phyloP scores from a whole-genome alignment of 176 grass and related monocot genomes.

The Ananas comosus region DNA sequence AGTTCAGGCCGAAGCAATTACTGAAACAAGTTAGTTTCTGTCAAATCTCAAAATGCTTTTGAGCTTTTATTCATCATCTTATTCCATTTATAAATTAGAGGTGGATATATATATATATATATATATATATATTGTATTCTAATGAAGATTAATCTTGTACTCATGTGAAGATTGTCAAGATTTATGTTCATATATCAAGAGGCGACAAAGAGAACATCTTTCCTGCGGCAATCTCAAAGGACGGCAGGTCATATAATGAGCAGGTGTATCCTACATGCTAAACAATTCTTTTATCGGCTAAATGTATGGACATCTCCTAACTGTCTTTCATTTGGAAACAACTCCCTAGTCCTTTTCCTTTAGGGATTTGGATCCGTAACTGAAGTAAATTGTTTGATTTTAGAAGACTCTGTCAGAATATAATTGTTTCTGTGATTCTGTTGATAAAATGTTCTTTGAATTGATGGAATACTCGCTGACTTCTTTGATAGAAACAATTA shows the following conservation, averaged over 20 bases:
- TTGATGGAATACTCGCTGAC: not conserved
- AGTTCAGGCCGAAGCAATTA: constrained; percentile 86
- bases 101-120: constrained; percentile 1
- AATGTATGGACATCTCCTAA: too few species aligned
- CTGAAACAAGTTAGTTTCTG: constrained; percentile 65
- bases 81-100: not conserved
- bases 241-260: constrained; percentile 82
- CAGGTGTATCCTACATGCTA: constrained; percentile 32
- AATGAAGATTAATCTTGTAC: constrained; percentile 8
- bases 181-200: constrained; percentile 96
- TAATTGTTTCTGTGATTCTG: too few species aligned
- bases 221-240: constrained; percentile 85
- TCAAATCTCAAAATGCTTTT: constrained; percentile 1
- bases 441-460: too few species aligned
- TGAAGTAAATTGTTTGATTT: not conserved
- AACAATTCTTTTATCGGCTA: too few species aligned
- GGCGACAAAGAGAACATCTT: constrained; percentile 81
- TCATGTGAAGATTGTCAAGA: constrained; percentile 61
- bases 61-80: not conserved
- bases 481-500: not conserved
- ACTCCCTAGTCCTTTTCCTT: too few species aligned
- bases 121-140: not conserved
- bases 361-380: too few species aligned
- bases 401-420: too few species aligned
- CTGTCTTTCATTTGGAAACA: too few species aligned